Percentiles rank a stretch among this genome's conserved stretches.
Conservation (phyloP, 176 grass and related monocot species). For the Alopecurus myosuroides region DNA sequence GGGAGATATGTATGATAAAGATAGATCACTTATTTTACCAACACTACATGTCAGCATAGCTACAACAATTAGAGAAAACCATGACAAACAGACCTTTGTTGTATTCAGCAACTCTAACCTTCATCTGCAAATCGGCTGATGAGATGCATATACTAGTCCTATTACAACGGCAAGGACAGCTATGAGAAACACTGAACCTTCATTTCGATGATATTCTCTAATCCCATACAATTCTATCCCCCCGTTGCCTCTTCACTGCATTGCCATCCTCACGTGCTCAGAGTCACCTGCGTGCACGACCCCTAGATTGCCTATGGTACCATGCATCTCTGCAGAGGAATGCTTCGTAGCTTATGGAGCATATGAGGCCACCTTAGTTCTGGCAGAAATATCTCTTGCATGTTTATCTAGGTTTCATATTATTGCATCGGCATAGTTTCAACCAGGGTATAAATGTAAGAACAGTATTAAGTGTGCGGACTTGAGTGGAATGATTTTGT, state of each 20-base stretch:
- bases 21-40: neutral
- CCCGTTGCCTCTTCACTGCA: neutral
- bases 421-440: neutral
- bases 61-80: neutral
- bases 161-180: neutral
- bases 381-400: neutral
- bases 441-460: neutral
- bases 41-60: neutral
- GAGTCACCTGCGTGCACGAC: neutral
- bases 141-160: neutral
- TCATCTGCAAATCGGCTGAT: neutral
- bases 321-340: neutral
- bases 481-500: constrained; percentile 8
- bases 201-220: neutral
- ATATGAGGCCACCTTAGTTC: neutral
- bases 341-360: neutral
- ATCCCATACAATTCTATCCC: neutral
- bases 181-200: neutral
- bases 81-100: neutral
- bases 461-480: neutral
- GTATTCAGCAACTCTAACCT: neutral
- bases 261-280: neutral
- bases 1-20: neutral
- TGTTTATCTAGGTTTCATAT: neutral
- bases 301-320: neutral